A percentile compares a stretch with the other conserved stretches of the same genome.
Evolutionary conservation across 2,329 filamentous ascomycete species (phyloP).

Genomic region (Sordariomycetes sp.): DNA sequence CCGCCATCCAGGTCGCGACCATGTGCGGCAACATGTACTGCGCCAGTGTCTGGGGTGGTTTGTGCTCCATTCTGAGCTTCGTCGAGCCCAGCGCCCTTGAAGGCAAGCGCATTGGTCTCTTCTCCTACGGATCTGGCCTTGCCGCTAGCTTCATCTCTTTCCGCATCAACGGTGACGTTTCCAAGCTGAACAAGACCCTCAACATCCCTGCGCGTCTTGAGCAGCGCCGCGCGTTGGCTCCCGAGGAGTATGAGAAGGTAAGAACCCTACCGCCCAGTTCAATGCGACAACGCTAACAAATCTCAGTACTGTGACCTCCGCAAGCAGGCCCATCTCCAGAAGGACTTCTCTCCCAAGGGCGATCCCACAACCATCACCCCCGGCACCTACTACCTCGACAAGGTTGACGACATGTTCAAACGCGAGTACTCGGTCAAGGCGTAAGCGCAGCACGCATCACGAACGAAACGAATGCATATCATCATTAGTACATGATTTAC

Average conservation of each 20-base stretch:
- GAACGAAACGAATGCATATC: background rate
- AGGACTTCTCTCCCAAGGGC: slow-evolving; percentile 64
- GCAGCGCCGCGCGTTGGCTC: slow-evolving; percentile 55
- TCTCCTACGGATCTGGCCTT: slow-evolving; percentile 73
- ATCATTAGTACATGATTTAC: no score
- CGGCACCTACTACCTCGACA: slow-evolving; percentile 70
- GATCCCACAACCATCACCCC: slow-evolving; percentile 54
- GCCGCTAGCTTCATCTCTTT: slow-evolving; percentile 65
- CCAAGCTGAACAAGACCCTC: slow-evolving; percentile 56
- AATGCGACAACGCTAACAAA: slow-evolving; percentile 11
- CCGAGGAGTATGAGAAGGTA: slow-evolving; percentile 66
- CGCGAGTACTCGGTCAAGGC: slow-evolving; percentile 69
- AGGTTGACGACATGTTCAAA: slow-evolving; percentile 81
- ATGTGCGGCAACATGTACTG: slow-evolving; percentile 65
- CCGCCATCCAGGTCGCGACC: slow-evolving; percentile 66
- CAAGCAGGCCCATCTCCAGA: slow-evolving; percentile 76
- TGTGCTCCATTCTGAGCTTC: slow-evolving; percentile 60
- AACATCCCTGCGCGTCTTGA: slow-evolving; percentile 62
- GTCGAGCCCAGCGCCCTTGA: slow-evolving; percentile 53
- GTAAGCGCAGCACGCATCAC: slow-evolving; percentile 28
- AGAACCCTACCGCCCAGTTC: slow-evolving; percentile 21
- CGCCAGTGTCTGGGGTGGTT: slow-evolving; percentile 66
- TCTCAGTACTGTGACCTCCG: slow-evolving; percentile 67
- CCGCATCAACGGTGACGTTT: slow-evolving; percentile 63
- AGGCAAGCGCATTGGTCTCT: slow-evolving; percentile 66